phyloP scores from a whole-genome alignment of 352 stramenopile genomes.

The Pythium folliculosum region DNA sequence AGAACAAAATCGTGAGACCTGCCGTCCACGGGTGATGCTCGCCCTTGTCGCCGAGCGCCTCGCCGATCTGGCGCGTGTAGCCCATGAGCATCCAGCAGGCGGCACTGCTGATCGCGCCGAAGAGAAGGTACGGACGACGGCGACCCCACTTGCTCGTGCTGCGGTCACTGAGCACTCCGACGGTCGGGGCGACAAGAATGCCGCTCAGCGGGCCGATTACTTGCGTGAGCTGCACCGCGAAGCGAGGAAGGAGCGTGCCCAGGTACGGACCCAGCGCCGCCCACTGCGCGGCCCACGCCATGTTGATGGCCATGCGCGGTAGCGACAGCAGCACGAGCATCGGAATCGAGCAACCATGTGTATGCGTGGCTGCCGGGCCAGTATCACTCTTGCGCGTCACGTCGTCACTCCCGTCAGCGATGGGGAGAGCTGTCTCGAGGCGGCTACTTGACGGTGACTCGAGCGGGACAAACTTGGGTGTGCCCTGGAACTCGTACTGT shows the following conservation, averaged over 20 bases:
- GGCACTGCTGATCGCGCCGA: conserved; percentile 29
- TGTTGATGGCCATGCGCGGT: conserved; percentile 56
- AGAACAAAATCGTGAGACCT: conserved; percentile 56
- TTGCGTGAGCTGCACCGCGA: conserved; percentile 55
- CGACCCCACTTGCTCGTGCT: conserved; percentile 40
- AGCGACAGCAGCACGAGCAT: conserved; percentile 51
- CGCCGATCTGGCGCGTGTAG: conserved; percentile 48
- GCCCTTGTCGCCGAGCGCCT: conserved; percentile 49
- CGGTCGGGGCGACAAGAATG: conserved; percentile 48
- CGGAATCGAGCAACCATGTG: conserved; percentile 38
- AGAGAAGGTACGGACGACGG: conserved; percentile 42
- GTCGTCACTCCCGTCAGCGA: conserved; percentile 31
- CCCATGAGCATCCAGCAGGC: conserved; percentile 59
- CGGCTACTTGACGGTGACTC: conserved; percentile 27
- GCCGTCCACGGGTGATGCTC: conserved; percentile 49
- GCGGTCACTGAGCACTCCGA: conserved; percentile 57
- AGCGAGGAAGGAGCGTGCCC: conserved; percentile 44
- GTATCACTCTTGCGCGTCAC: conserved; percentile 14
- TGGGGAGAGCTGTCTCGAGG: conserved; percentile 8
- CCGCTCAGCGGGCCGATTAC: conserved; percentile 50
- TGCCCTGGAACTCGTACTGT: conserved; percentile 37
- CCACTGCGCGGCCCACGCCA: conserved; percentile 66
- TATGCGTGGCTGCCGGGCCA: neutral
- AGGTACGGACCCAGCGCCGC: conserved; percentile 58
- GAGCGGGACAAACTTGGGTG: conserved; percentile 43